Evolutionary conservation across 805 yeast genomes (phyloP).

Genomic region (Suhomyces xylopsoci): DNA sequence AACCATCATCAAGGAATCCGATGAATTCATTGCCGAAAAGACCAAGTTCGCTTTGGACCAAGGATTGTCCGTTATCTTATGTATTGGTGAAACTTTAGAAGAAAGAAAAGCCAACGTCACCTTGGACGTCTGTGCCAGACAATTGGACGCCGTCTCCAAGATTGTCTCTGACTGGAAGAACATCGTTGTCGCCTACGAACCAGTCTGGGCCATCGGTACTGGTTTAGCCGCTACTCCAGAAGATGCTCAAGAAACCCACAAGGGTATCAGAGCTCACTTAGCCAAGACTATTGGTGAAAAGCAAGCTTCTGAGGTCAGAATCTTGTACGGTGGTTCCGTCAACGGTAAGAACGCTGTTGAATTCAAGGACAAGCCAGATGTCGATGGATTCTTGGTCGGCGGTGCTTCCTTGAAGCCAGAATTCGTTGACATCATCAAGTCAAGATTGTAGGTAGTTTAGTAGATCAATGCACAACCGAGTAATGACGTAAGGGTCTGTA

Average conservation of each 20-base stretch:
- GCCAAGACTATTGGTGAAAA: conserved; percentile 70
- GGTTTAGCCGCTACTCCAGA: conserved; percentile 98
- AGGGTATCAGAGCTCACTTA: conserved; percentile 80
- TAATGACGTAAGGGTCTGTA: background rate
- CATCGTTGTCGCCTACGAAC: conserved; percentile 96
- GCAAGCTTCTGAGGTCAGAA: conserved; percentile 77
- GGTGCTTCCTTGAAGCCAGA: conserved; percentile 99
- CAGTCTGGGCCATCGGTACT: conserved; percentile 99
- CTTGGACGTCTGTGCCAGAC: conserved; percentile 81
- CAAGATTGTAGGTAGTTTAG: conserved; percentile 57
- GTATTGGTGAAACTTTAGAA: conserved; percentile 96
- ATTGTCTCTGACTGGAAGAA: conserved; percentile 84
- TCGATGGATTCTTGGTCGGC: conserved; percentile 98
- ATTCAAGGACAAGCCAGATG: conserved; percentile 88
- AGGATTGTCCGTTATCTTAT: conserved; percentile 88
- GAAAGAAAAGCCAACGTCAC: conserved; percentile 90
- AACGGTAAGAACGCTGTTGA: conserved; percentile 89
- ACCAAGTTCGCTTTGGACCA: conserved; percentile 88
- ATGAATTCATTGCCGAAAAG: conserved; percentile 89
- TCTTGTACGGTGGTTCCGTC: conserved; percentile 98
- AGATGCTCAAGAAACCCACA: conserved; percentile 96
- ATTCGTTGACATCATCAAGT: conserved; percentile 91
- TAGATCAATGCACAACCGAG: background rate
- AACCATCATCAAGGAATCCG: conserved; percentile 84
- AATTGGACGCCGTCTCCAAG: conserved; percentile 83